Evolutionary conservation across 495 filamentous ascomycete genomes (phyloP).

Genomic region (Thermothielavioides terrestris): DNA sequence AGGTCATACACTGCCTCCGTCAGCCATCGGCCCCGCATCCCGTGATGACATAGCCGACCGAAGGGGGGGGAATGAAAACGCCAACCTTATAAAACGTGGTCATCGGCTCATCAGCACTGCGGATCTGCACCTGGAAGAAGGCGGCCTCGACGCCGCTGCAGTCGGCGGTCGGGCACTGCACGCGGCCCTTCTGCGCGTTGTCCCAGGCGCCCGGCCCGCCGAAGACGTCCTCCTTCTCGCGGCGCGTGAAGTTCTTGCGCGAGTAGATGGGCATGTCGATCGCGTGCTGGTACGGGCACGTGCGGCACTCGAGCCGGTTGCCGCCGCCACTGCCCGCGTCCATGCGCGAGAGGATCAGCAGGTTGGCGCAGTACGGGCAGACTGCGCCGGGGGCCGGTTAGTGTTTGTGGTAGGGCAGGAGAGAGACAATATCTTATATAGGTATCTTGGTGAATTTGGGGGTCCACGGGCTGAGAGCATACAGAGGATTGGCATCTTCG

Average conservation of each 20-base stretch:
- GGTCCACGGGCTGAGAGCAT: slow-evolving; percentile 17
- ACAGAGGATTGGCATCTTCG: slow-evolving; percentile 61
- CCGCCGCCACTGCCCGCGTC: slow-evolving; percentile 33
- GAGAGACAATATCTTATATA: too few relatives aligned
- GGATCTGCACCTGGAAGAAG: slow-evolving; percentile 94
- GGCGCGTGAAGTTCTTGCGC: slow-evolving; percentile 63
- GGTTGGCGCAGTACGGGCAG: slow-evolving; percentile 88
- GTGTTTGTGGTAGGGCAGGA: too few relatives aligned
- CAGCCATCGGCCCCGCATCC: slow-evolving; percentile 8
- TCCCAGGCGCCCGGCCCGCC: slow-evolving; percentile 81
- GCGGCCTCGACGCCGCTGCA: slow-evolving; percentile 77
- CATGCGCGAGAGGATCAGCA: slow-evolving; percentile 56
- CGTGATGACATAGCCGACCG: not conserved
- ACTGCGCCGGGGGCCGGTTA: too few relatives aligned
- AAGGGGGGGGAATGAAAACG: not conserved
- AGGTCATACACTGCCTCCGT: slow-evolving; percentile 49
- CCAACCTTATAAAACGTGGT: slow-evolving; percentile 86
- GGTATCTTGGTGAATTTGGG: slow-evolving; percentile 2
- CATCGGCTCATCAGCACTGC: slow-evolving; percentile 97
- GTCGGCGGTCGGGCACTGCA: slow-evolving; percentile 66
- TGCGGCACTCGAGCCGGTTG: slow-evolving; percentile 80
- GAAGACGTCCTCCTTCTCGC: slow-evolving; percentile 85
- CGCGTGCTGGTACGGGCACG: slow-evolving; percentile 81
- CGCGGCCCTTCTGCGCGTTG: slow-evolving; percentile 70
- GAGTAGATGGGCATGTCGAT: slow-evolving; percentile 67